A percentile compares a stretch with the other conserved stretches of the same genome.
These are phyloP conservation scores for Kwoniella shandongensis DNA, from an alignment of 768 basidiomycete species.

Conservation along the genomic window DNA sequence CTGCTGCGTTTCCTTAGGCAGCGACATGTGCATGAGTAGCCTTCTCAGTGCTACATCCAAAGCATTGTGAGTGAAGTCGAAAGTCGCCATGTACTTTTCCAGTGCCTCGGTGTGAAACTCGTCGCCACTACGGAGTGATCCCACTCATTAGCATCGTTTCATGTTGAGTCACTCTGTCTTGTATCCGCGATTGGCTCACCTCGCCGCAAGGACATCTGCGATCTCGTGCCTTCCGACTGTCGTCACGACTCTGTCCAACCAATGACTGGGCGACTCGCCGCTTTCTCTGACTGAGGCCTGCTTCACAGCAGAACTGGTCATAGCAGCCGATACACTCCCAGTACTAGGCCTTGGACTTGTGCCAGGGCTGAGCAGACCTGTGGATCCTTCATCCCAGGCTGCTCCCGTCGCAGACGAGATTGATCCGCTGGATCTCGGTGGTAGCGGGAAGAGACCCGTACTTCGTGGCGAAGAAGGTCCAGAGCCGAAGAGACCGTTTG, in stretches of 20 bases:
- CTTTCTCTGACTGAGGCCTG: constrained; percentile 29
- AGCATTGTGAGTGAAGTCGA: constrained; percentile 74
- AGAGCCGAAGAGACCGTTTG: constrained; percentile 32
- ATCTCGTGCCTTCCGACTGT: constrained; percentile 76
- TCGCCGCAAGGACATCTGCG: constrained; percentile 74
- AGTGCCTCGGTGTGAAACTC: constrained; percentile 69
- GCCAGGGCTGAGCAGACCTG: constrained; percentile 21
- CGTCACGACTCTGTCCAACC: constrained; percentile 65
- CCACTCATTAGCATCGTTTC: too few species aligned
- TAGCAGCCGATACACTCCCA: constrained; percentile 22
- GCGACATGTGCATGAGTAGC: constrained; percentile 82
- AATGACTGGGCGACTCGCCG: constrained; percentile 70
- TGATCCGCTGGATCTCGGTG: constrained; percentile 42
- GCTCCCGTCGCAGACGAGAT: constrained; percentile 24
- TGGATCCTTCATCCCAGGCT: constrained; percentile 19
- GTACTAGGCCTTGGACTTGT: constrained; percentile 35
- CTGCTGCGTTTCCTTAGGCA: constrained; percentile 95
- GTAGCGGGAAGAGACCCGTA: constrained; percentile 37
- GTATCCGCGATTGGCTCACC: constrained; percentile 57
- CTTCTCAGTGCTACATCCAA: constrained; percentile 88
- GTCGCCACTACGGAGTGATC: constrained; percentile 61
- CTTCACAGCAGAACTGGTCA: constrained; percentile 16
- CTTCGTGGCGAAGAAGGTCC: constrained; percentile 33
- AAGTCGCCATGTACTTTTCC: constrained; percentile 68
- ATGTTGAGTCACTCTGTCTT: background rate